Evolutionary conservation across 2,329 filamentous ascomycete species (phyloP), one percentile per base, ranked within the genome.

Genomic region (Triangularia setosa): DNA sequence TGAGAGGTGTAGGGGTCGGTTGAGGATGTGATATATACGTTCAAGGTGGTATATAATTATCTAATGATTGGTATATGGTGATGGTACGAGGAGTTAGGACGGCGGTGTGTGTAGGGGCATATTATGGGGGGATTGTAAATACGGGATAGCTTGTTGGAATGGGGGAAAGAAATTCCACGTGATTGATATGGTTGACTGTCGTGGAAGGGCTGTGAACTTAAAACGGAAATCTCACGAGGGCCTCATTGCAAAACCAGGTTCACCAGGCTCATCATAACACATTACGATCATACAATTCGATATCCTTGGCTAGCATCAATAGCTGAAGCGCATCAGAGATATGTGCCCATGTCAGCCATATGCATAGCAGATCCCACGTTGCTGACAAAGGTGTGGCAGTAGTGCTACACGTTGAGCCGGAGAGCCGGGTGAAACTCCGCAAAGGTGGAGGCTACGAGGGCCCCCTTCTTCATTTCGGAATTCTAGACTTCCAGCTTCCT

Each of bases 381-480:
- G 7, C 16, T 48, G 40, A 21, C 18, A 48, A n/a, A 48, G 6
- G 40, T 48, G 40, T 48, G 40, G 40, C 40, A n/a, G n/a, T 48
- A 9, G 8, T 48, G 40, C 14, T 40, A 18, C 6, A 14, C n/a
- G n/a, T n/a, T 48, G n/a, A 48, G 3, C 40, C 40, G 40, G 40
- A 48, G n/a, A 48, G 40, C 21, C n/a, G 40, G 40, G 18, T 9
- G n/a, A 5, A 5, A 6, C 18, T 48, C 40, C 40, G 40, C 40
- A 18, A 48, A 9, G n/a, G n/a, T 6, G 21, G n/a, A 21, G 40
- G n/a, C n/a, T 21, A 9, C 9, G 21, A n/a, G n/a, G n/a, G 2
- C 40, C 12, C n/a, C 40, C 40, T 21, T 48, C n/a, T 48, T 48
- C 40, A 48, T 69, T 63, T 67, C 67, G 67, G 66, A 58, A 63